Evolutionary conservation across 1,284 basidiomycete genomes (phyloP), one percentile per base, ranked within the genome.

Genomic region (Pyrrhoderma lamaoense): DNA sequence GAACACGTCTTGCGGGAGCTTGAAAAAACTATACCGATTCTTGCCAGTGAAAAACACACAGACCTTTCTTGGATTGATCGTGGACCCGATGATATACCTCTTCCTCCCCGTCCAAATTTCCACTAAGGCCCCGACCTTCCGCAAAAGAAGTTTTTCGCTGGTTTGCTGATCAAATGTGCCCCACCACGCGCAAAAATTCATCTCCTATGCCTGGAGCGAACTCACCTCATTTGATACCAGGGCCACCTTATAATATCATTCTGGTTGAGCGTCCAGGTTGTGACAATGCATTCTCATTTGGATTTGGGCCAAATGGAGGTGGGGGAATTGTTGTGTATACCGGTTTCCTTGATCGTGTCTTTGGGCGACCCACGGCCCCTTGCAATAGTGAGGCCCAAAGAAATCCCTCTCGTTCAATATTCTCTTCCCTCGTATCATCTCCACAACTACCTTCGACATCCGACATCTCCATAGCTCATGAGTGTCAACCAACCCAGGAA

Each of bases 271-370:
- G 82, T 52, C 82, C 89, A 0, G 81, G 85, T 47, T 72, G 80
- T 23, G 75, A 76, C 14, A 95, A 93, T 61, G 92, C 92, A 1
- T 93, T 95, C 62, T 90, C 87, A 1, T 93, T 92, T 62, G 91
- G 92, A 1, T 94, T 94, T 59, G 92, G 92, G 11, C 86, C 88
- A 1, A 79, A 90, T 60, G 89, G 91, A 22, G 89, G 85, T 0
- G 90, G 89, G 48, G 92, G 92, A 1, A 79, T 95, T 52, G 92
- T 95, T 46, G 80, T 95, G 2, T 93, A 89, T 64, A 89, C 87
- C 3, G 92, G 91, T 7, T 88, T 93, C 66, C 63, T 94, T 43
- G 86, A 93, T 61, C 80, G 89, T 43, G 82, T 93, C 42, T 70
- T 93, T 40, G 64, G 75, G 40, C 2, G 23, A 35, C 8, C 67